phyloP scores from a whole-genome alignment of 2,329 filamentous ascomycete genomes.

The Geosmithia flava region DNA sequence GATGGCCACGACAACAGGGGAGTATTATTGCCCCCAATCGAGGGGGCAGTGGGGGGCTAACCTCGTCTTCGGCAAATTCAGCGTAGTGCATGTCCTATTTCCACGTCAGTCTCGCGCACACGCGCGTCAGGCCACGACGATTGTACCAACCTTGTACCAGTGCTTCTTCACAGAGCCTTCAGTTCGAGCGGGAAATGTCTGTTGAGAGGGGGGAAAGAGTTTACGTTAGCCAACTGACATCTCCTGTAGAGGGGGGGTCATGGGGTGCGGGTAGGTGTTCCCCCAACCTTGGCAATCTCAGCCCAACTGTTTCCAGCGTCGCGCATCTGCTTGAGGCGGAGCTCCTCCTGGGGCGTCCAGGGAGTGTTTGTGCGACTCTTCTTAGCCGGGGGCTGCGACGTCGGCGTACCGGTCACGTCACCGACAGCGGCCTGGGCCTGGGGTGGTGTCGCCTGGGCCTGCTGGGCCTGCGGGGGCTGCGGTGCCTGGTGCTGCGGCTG shows the following conservation, averaged over 20 bases:
- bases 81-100: conserved; percentile 90
- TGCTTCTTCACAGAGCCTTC: conserved; percentile 99
- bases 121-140: not conserved
- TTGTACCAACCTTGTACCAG: conserved; percentile 74
- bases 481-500: conserved; percentile 2
- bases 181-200: conserved; percentile 87
- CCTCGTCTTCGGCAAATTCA: conserved; percentile 95
- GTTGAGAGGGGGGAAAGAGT: not conserved
- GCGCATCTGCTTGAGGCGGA: conserved; percentile 84
- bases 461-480: conserved; percentile 1
- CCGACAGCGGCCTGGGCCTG: conserved; percentile 16
- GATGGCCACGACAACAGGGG: not conserved
- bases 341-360: conserved; percentile 91
- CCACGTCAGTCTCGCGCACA: conserved; percentile 18
- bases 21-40: not conserved
- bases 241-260: not conserved
- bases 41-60: conserved; percentile 27
- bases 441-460: conserved; percentile 1
- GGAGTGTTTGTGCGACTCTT: conserved; percentile 98
- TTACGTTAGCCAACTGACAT: conserved; percentile 1
- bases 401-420: conserved; percentile 10
- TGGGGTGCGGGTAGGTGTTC: not conserved
- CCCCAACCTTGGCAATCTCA: conserved; percentile 96
- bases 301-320: conserved; percentile 92
- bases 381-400: conserved; percentile 44